These are phyloP conservation scores for Aspergillus nidulans DNA, from an alignment of 495 filamentous ascomycete species.

Conservation along the genomic window DNA sequence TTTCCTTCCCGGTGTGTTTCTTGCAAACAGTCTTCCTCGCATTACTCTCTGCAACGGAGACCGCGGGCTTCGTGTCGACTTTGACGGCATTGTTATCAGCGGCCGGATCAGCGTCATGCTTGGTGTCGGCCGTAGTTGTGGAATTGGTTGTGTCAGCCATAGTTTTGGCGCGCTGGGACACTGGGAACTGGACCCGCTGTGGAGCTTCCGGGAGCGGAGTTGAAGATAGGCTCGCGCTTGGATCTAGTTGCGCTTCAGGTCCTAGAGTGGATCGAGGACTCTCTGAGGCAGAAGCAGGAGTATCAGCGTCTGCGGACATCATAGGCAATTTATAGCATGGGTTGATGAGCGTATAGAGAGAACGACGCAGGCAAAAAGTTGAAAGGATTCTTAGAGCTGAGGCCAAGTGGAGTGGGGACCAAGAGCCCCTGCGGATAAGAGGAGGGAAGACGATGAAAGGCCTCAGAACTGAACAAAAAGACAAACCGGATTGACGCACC, in stretches of 20 bases:
- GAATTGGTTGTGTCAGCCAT: slow-evolving; percentile 27
- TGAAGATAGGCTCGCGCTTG: slow-evolving; percentile 15
- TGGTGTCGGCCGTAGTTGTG: slow-evolving; percentile 18
- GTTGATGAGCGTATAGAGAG: background rate
- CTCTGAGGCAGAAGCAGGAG: background rate
- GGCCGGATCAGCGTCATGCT: slow-evolving; percentile 27
- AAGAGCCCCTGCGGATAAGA: background rate
- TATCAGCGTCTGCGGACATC: slow-evolving; percentile 7
- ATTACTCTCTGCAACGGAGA: slow-evolving; percentile 19
- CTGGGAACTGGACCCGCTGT: slow-evolving; percentile 16
- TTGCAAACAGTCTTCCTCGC: slow-evolving; percentile 33
- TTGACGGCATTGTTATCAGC: slow-evolving; percentile 28
- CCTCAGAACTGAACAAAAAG: background rate
- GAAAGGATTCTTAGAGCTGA: background rate
- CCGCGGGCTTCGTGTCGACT: slow-evolving; percentile 21
- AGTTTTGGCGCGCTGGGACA: slow-evolving; percentile 10
- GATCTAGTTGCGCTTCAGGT: slow-evolving; percentile 10
- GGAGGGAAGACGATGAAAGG: background rate
- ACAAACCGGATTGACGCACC: slow-evolving; percentile 2
- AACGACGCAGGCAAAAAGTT: background rate
- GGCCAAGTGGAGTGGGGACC: background rate
- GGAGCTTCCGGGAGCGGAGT: slow-evolving; percentile 18
- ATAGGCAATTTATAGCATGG: background rate
- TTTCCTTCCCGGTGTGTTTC: slow-evolving; percentile 32
- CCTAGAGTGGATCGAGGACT: slow-evolving; percentile 1